These are phyloP conservation scores for Neofusicoccum cordaticola DNA, from an alignment of 2,329 filamentous ascomycete species.

Conservation along the genomic window DNA sequence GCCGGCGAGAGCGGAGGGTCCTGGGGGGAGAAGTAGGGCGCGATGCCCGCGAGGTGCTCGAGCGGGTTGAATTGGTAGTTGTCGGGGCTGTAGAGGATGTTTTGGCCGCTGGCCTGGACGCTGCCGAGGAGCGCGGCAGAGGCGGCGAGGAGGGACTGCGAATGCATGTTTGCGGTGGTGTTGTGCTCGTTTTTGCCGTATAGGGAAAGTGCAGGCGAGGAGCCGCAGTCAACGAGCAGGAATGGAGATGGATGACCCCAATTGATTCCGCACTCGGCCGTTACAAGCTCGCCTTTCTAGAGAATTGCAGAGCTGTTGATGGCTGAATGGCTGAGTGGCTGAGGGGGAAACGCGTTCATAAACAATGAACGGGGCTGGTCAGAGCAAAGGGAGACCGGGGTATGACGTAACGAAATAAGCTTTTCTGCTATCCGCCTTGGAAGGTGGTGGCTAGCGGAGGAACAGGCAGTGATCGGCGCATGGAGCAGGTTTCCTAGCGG, in stretches of 20 bases:
- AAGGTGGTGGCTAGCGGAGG: background rate
- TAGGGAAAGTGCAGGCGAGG: no score
- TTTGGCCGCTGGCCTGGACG: background rate
- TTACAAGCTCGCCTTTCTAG: background rate
- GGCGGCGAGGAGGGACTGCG: background rate
- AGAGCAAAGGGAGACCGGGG: background rate
- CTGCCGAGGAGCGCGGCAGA: background rate
- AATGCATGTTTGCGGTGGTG: background rate
- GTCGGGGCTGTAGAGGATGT: conserved; percentile 17
- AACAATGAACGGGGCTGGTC: background rate
- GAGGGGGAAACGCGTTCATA: background rate
- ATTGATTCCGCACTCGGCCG: background rate
- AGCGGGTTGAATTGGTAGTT: conserved; percentile 43
- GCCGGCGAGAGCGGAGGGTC: conserved; percentile 47
- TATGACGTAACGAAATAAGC: conserved; percentile 3
- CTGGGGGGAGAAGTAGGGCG: conserved; percentile 50
- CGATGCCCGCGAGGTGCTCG: conserved; percentile 49
- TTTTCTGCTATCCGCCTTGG: conserved; percentile 8
- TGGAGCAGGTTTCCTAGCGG: background rate
- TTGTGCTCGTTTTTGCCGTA: background rate
- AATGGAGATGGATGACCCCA: background rate
- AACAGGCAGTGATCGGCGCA: conserved; percentile 10
- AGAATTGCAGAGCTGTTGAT: background rate
- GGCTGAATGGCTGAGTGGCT: no score
- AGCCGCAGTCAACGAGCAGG: no score